Evolutionary conservation across 352 stramenopile genomes (phyloP).

Genomic region (Paralagenidium karlingii): DNA sequence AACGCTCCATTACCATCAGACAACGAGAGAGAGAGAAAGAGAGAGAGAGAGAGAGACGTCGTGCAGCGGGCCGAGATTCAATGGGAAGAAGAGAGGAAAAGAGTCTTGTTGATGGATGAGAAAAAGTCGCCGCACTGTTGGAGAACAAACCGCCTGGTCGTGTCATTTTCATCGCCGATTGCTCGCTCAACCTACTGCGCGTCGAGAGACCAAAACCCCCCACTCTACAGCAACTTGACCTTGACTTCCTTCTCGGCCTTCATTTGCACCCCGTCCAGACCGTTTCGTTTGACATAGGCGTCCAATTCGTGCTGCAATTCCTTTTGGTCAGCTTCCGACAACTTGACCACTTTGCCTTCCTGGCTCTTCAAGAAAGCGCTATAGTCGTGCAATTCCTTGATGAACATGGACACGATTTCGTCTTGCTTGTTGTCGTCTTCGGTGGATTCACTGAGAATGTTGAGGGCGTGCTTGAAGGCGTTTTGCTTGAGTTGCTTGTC

Average conservation of each 20-base stretch:
- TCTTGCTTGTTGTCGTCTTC: slow-evolving; percentile 75
- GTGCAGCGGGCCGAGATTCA: no score
- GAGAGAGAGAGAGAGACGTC: no score
- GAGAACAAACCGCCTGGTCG: no score
- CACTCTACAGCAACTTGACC: slow-evolving; percentile 79
- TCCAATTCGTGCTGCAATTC: slow-evolving; percentile 75
- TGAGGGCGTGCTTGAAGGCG: slow-evolving; percentile 74
- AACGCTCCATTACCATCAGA: no score
- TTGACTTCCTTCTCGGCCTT: slow-evolving; percentile 78
- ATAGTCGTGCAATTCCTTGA: slow-evolving; percentile 74
- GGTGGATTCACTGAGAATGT: slow-evolving; percentile 58
- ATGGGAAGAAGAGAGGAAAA: no score
- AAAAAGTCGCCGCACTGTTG: no score
- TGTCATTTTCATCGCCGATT: no score
- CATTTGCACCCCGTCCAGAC: slow-evolving; percentile 62
- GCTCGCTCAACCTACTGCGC: no score
- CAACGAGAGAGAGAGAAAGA: no score
- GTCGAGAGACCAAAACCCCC: no score
- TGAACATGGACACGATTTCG: slow-evolving; percentile 67
- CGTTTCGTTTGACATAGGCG: slow-evolving; percentile 80
- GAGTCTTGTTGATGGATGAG: no score
- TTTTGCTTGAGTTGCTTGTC: slow-evolving; percentile 78
- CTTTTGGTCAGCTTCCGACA: slow-evolving; percentile 61
- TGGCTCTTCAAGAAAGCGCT: slow-evolving; percentile 59
- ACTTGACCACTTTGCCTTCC: slow-evolving; percentile 64